Base-by-base conservation (phyloP, 2,329 filamentous ascomycete species). In the Magnaporthiopsis rhizophila region DNA sequence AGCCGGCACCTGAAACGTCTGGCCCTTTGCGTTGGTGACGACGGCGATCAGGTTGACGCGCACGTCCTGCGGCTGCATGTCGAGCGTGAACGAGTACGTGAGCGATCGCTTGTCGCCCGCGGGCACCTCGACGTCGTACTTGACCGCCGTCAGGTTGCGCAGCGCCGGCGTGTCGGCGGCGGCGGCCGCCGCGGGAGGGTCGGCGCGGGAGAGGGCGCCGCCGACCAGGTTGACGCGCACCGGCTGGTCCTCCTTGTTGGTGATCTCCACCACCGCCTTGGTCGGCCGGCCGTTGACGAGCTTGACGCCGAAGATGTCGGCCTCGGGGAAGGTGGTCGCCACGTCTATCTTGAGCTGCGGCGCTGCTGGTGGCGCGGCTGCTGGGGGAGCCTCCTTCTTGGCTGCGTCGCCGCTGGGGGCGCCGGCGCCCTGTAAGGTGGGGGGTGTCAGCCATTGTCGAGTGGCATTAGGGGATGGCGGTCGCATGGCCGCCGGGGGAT, bases 261-360 rank as follows among this genome's bases (percentile, higher is more conserved):
- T 85, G 75, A 99, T 83, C 72, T 92, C 87, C 71, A 99, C 80
- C 64, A 96, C 79, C 50, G 92, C 89, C 76, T 90, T 87, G 68
- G 92, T 97, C 58, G 92, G 86, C 69, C 89, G 88, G 73, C 92
- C 92, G 75, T 99, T 99, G 81, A 98, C 86, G 70, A 98, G 87
- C 85, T 96, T 97, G 71, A 98, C 87, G 72, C 94, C 95, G 71
- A 97, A 95, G 77, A 96, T 88, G 80, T 96, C 91, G 80, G 88
- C 75, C 73, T 89, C 81, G 78, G 85, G 79, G 80, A 87, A 85
- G 75, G 81, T 81, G 66, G 88, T 83, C 69, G 83, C 82, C 70
- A 89, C 78, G 64, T 87, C 84, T 75, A 90, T 87, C 68, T 86
- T 85, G 71, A 89, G 76, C 69, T 84, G 79, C 71, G 80, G 65